Evolutionary conservation across 139 green algal genomes (phyloP), one percentile per base, ranked within the genome.

Genomic region (Coelastrella sp.): DNA sequence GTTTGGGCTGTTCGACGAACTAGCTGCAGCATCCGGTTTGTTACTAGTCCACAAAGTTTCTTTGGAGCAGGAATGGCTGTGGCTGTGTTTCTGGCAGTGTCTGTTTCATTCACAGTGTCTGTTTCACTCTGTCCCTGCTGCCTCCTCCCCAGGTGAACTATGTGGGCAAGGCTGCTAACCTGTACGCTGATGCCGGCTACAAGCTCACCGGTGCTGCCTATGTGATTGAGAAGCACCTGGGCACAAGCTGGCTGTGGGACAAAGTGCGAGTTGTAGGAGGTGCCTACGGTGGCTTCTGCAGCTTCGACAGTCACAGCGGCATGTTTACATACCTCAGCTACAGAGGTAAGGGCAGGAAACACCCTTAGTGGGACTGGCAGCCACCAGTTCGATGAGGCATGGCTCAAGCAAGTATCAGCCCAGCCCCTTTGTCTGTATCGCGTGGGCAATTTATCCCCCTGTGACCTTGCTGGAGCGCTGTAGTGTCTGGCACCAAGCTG

Each of bases 241-340:
- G 96, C 90, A 99, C 94, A 72, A 98, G 95, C n/a, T 99, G 97
- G 96, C 94, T 99, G 83, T 99, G 98, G 98, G 98, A 99, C 94
- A 92, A 96, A n/a, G 97, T 99, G 65, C 96, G 97, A 58, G 97
- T 99, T 84, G 92, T 94, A 80, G 98, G 98, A n/a, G 98, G 98
- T 27, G 98, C 98, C 0, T 99, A 99, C 89, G 98, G 98, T 79
- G 98, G 98, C 92, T 99, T 99, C 95, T 98, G 94, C 92, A 96
- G 97, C 91, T 99, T 99, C 91, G 98, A 99, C 95, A 95, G 94
- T 12, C 96, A 99, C 95, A 96, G 90, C 22, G 95, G 96, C 81
- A 96, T 98, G 95, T 99, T 99, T 93, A 96, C 93, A 7, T 99
- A 97, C 95, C 91, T 97, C 19, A 97, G 94, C 15, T 99, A 99